Base-by-base conservation (phyloP, 257 asterid species). In the Lantana camara region DNA sequence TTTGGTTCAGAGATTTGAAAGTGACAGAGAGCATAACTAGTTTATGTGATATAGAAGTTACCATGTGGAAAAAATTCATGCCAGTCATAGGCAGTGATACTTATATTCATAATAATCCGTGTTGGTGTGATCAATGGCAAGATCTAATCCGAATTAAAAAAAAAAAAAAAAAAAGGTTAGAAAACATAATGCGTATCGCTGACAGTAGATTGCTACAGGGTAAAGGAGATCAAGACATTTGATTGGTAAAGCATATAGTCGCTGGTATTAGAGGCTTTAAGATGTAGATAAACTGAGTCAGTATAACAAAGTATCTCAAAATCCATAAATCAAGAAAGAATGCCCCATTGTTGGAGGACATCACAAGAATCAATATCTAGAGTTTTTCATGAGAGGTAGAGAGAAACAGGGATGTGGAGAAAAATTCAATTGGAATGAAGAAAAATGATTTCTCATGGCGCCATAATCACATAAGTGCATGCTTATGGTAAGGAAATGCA, bases 51-150 rank as follows among this genome's bases (percentile, higher is more conserved):
- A 61, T 61, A 57, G 66, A 70, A 52, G 27, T 75, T 86, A 90
- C 99, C 89, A 46, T 88, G 77, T 24, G 99, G 99, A 58, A 90
- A 90, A 79, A 94, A 83, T 63, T 94, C 99, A 23, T 94, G 99
- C 99, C 99, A 94, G 55, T 94, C 96, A 60, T 84, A 94, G 77
- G 54, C 78, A 73, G 79, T 74, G 81, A 94, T 77, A 73, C 76
- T 74, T 78, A 88, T 65, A 63, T 56, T 50, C 99, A 94, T 81
- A 61, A 94, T 88, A 10, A 70, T 34, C 76, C 67, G 68, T 64
- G 98, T 94, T 66, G 99, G 99, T 76, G 77, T 84, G 74, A 94
- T 85, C 81, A 94, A 78, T 9, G 99, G 99, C 89, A 88, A 57
- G 68, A 94, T 86, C 99, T 94, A 75, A 68, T 54, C 69, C 60